A percentile compares a stretch with the other conserved stretches of the same genome.
Evolutionary conservation across 352 stramenopile species (phyloP).

Genomic region (Phytophthora litchii): DNA sequence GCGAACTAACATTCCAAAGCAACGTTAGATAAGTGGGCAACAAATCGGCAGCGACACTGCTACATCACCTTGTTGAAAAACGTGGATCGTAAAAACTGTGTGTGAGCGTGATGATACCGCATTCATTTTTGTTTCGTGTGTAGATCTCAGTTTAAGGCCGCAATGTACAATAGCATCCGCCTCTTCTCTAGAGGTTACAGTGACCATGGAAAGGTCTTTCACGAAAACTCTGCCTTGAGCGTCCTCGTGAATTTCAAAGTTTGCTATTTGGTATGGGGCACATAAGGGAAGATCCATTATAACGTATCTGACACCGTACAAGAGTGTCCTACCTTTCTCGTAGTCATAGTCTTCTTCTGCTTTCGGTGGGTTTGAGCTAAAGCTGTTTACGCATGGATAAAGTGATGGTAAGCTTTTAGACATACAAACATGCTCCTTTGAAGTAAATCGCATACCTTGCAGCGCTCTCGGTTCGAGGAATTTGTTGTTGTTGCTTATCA

Average conservation of each 20-base stretch:
- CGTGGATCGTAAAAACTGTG: slow-evolving; percentile 88
- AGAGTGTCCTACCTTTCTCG: slow-evolving; percentile 65
- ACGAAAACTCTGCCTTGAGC: slow-evolving; percentile 92
- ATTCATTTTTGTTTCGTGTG: slow-evolving; percentile 94
- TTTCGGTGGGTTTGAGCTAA: slow-evolving; percentile 58
- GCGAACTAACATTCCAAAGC: slow-evolving; percentile 37
- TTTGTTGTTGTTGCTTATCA: slow-evolving; percentile 50
- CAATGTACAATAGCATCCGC: slow-evolving; percentile 86
- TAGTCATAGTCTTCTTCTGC: slow-evolving; percentile 84
- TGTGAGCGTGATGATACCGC: slow-evolving; percentile 88
- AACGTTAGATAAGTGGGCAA: background rate
- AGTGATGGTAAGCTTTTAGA: background rate
- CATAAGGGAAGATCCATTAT: background rate
- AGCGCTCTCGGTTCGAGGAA: slow-evolving; percentile 68
- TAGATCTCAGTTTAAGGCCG: slow-evolving; percentile 88
- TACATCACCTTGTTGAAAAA: slow-evolving; percentile 78
- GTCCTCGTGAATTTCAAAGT: slow-evolving; percentile 94
- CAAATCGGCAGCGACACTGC: background rate
- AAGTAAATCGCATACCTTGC: slow-evolving; percentile 46
- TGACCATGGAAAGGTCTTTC: slow-evolving; percentile 92
- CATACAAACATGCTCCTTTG: background rate
- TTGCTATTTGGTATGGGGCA: too few species aligned
- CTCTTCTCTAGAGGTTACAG: slow-evolving; percentile 87
- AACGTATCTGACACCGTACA: background rate
- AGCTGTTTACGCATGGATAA: slow-evolving; percentile 35